A percentile compares a stretch with the other conserved stretches of the same genome.
Conservation (phyloP, 1,284 basidiomycete genomes). For the Malassezia yamatoensis region DNA sequence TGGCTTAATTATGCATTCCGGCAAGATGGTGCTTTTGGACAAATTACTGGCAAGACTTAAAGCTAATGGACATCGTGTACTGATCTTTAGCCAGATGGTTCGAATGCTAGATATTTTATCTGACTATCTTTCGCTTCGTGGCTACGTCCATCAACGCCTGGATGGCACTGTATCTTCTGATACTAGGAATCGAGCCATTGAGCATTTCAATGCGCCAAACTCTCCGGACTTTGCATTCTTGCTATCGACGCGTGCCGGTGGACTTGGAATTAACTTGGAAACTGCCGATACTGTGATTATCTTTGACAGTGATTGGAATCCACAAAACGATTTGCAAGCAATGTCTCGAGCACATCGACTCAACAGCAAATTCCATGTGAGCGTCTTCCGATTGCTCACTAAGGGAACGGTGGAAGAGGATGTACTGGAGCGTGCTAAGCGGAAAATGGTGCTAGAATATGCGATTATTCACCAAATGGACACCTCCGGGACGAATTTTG, state of each 20-base stretch:
- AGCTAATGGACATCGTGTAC: slow-evolving; percentile 51
- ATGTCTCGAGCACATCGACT: slow-evolving; percentile 75
- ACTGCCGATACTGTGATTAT: slow-evolving; percentile 98
- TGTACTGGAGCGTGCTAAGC: slow-evolving; percentile 90
- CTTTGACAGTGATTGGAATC: slow-evolving; percentile 81
- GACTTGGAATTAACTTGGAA: slow-evolving; percentile 52
- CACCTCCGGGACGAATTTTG: slow-evolving; percentile 90
- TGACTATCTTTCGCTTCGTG: slow-evolving; percentile 84
- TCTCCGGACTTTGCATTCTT: slow-evolving; percentile 57
- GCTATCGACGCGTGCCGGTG: slow-evolving; percentile 43
- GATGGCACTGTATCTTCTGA: slow-evolving; percentile 68
- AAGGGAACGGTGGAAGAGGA: slow-evolving; percentile 99
- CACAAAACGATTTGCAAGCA: slow-evolving; percentile 95
- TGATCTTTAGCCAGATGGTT: slow-evolving; percentile 83
- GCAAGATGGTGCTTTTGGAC: slow-evolving; percentile 52
- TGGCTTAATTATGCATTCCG: slow-evolving; percentile 51
- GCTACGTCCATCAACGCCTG: slow-evolving; percentile 70
- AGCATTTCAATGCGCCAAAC: slow-evolving; percentile 64
- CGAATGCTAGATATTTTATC: slow-evolving; percentile 96
- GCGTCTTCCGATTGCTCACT: slow-evolving; percentile 90
- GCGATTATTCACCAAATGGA: slow-evolving; percentile 99
- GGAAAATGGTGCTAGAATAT: slow-evolving; percentile 99
- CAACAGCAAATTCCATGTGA: slow-evolving; percentile 76
- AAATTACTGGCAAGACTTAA: slow-evolving; percentile 50
- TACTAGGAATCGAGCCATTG: slow-evolving; percentile 71